Base-by-base conservation (phyloP, 2,329 filamentous ascomycete species). In the Trichophyton schoenleinii region DNA sequence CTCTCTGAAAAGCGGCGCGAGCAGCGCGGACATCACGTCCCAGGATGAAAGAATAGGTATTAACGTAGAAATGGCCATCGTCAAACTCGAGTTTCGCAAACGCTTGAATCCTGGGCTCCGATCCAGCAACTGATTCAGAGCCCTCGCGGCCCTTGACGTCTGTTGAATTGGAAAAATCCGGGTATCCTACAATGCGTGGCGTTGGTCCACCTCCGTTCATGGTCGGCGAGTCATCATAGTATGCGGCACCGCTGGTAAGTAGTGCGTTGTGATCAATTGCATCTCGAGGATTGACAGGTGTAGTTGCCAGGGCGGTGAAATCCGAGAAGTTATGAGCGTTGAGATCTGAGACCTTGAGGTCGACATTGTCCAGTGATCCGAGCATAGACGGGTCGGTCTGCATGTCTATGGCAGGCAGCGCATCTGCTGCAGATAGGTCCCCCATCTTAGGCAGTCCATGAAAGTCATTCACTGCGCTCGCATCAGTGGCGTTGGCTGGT, bases 1-100 rank as follows among this genome's bases (percentile, higher is more conserved):
- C 75, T 65, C 74, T 71, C 61, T 76, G 74, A 62, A 75, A 72
- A 34, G 78, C 78, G 13, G 75, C 74, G 55, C 76, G 73, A 28
- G 76, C 77, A 5, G 79, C 79, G 63, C 78, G 76, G 57, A 82
- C 76, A 71, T 86, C 83, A 69, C 84, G 80, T 48, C 83, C 83
- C n/a, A 87, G 74, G 58, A 83, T 79, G 61, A 86, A 81, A 34
- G 81, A 80, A 66, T 82, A 82, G 4, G 82, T 85, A 64, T 81
- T 84, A 73, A 85, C 81, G 68, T 85, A 85, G 69, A 84, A 86
- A 67, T 83, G 82, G 60, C 83, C 83, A 71, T 87, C 83, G 59
- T 81, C 78, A 69, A 87, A 86, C 67, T 82, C 80, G 55, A 87
- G 76, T 69, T 84, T 84, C 46, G 83, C 84, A 71, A 83, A 86